Evolutionary conservation across 2,329 filamentous ascomycete genomes (phyloP), one percentile per base, ranked within the genome.

Genomic region (Ceratocystis cubensis): DNA sequence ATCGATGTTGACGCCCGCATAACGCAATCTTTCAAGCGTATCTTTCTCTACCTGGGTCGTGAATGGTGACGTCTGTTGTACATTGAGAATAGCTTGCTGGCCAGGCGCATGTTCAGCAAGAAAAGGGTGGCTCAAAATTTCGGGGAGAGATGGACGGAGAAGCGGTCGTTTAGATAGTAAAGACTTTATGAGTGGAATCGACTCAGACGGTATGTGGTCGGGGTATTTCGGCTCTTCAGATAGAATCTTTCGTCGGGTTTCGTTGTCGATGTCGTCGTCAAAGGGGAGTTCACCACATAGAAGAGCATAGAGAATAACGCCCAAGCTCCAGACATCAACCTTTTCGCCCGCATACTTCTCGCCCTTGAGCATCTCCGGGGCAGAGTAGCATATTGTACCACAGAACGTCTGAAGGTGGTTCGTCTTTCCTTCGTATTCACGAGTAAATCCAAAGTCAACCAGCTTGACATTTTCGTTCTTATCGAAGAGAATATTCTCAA

Each of bases 331-430:
- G 3, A 99, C 91, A 73, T 99, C 94, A 62, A 99, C 93, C 78
- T 96, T 97, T 78, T 96, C 91, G 30, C 91, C 93, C 0, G 92
- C 94, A 74, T 99, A 99, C 75, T 96, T 97, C 75, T 99, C 94
- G 48, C 92, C 94, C 75, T 94, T 96, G 50, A 99, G 81, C 94
- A 99, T 99, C 76, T 99, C 94, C 1, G 94, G 94, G 1, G 94
- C 94, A 65, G 91, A 96, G 76, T 99, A 99, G 78, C 93, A 97
- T 69, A 99, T 88, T 0, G 94, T 99, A 4, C 94, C 94, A 75
- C 94, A 99, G 76, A 96, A 99, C 1, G 94, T 99, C 76, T 97
- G 93, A 66, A 99, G 78, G 73, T 97, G 93, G 75, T 92, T 97
- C 37, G 90, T 84, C 72, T 95, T 91, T 68, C 93, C 93, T 76